Evolutionary conservation across 139 green algal genomes (phyloP), one percentile per base, ranked within the genome.

Genomic region (Mychonastes homosphaera): DNA sequence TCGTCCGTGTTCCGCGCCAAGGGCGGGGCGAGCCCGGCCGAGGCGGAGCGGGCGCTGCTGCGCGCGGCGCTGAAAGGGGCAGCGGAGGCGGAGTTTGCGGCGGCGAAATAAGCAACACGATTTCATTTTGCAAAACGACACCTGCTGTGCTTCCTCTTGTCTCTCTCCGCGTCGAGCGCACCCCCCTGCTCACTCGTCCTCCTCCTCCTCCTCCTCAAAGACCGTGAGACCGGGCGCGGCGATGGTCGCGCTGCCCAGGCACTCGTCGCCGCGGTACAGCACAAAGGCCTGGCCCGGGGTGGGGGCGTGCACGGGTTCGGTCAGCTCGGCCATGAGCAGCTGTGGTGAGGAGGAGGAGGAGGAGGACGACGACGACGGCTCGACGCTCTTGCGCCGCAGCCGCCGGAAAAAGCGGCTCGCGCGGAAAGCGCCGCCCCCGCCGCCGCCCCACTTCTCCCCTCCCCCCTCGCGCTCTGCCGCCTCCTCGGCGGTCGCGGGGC

Each of bases 251-350:
- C 56, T 65, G 24, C 82, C 83, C 41, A 89, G 49, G 68, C 80
- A 86, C 13, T 73, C 67, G 0, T 89, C 75, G 1, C 77, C 76
- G 26, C 78, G 64, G 55, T 92, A 94, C 57, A 92, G 34, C 24
- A 92, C 85, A 48, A 88, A 67, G 0, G 72, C 75, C 62, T 91
- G 83, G 32, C 75, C 58, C 3, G 85, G 85, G 4, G 85, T 85
- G 30, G 91, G 52, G 33, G 76, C 82, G 5, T 62, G 44, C 9
- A 68, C 47, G 0, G 82, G 74, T 23, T 48, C 13, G 3, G 69
- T 39, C 32, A 89, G 85, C 1, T 46, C 43, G 32, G 78, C 77
- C 18, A 75, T 50, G 45, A 78, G 24, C 33, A 48, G 46, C 45
- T 33, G 51, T 43, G 27, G 21, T 15, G 10, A 44, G 28, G 21